A percentile compares a stretch with the other conserved stretches of the same genome.
phyloP scores from a whole-genome alignment of 140 eudicot species.

The Flaveria floridana region DNA sequence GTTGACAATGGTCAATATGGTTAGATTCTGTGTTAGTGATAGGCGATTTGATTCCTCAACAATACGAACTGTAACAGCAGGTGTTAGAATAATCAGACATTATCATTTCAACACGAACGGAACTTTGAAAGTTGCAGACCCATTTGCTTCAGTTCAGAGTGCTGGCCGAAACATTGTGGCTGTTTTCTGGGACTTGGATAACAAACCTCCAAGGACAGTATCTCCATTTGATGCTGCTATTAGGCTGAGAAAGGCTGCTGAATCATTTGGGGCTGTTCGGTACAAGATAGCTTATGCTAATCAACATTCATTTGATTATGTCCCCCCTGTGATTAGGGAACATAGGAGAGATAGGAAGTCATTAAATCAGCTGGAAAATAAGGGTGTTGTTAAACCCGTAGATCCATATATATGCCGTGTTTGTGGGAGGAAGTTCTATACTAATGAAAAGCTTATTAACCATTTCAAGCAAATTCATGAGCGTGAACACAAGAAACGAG shows the following conservation, averaged over 20 bases:
- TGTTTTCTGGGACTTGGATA: slow-evolving; percentile 83
- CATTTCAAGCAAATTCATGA: slow-evolving; percentile 75
- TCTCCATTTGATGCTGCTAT: slow-evolving; percentile 73
- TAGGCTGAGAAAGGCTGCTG: slow-evolving; percentile 60
- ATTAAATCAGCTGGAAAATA: slow-evolving; percentile 47
- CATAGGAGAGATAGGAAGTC: slow-evolving; percentile 54
- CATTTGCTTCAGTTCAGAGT: slow-evolving; percentile 27
- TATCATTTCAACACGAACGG: slow-evolving; percentile 32
- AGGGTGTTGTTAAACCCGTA: slow-evolving; percentile 49
- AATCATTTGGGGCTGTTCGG: slow-evolving; percentile 58
- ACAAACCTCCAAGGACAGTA: slow-evolving; percentile 71
- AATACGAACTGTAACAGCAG: slow-evolving; percentile 4
- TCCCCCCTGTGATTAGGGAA: slow-evolving; percentile 46
- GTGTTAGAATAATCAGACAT: slow-evolving; percentile 14
- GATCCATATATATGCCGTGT: slow-evolving; percentile 65
- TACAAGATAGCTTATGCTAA: slow-evolving; percentile 81
- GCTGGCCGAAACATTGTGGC: slow-evolving; percentile 49
- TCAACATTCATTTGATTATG: slow-evolving; percentile 56
- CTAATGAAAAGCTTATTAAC: slow-evolving; percentile 56
- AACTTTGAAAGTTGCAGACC: slow-evolving; percentile 20
- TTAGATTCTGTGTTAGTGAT: neutral
- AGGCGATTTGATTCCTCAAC: slow-evolving; percentile 8
- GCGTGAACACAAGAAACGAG: slow-evolving; percentile 63
- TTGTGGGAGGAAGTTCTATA: slow-evolving; percentile 79
- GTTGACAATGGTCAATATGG: slow-evolving; percentile 26